Conservation (phyloP, 352 stramenopile species). For the Phytopythium ostracodes region DNA sequence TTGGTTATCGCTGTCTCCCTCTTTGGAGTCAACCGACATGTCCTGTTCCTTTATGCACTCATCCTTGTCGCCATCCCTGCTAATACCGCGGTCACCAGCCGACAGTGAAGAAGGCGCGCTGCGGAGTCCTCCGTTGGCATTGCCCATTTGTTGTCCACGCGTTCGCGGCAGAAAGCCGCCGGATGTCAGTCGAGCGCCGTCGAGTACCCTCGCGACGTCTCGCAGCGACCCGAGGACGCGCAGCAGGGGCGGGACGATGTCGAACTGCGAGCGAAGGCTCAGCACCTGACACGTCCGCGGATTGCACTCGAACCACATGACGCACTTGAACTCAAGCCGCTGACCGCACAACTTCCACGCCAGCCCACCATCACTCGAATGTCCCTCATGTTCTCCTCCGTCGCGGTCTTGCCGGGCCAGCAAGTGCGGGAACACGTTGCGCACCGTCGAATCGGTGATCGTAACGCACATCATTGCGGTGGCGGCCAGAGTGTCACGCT, state of each 20-base stretch:
- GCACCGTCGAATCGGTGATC: slow-evolving; percentile 15
- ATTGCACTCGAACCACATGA: slow-evolving; percentile 24
- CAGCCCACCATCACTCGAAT: slow-evolving; percentile 15
- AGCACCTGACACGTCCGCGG: not conserved
- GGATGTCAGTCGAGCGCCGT: not conserved
- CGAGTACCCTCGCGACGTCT: slow-evolving; percentile 1
- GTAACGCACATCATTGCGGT: slow-evolving; percentile 4
- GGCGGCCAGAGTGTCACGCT: slow-evolving; percentile 1
- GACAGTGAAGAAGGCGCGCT: not conserved
- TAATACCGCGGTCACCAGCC: too few relatives aligned
- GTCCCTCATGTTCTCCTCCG: not conserved
- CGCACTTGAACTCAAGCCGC: slow-evolving; percentile 26
- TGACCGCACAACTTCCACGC: slow-evolving; percentile 16
- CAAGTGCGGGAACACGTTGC: slow-evolving; percentile 14
- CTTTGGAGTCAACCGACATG: not conserved
- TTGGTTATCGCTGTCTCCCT: not conserved
- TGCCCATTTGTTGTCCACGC: not conserved
- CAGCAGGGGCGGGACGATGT: not conserved
- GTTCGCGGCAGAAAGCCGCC: not conserved
- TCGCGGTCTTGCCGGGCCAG: not conserved
- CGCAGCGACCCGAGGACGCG: not conserved
- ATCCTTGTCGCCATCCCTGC: too few relatives aligned
- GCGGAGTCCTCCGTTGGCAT: not conserved
- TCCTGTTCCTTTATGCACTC: not conserved
- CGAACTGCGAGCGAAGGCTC: not conserved